Evolutionary conservation across 2,329 filamentous ascomycete species (phyloP).

Genomic region (Phialocephala subalpina): DNA sequence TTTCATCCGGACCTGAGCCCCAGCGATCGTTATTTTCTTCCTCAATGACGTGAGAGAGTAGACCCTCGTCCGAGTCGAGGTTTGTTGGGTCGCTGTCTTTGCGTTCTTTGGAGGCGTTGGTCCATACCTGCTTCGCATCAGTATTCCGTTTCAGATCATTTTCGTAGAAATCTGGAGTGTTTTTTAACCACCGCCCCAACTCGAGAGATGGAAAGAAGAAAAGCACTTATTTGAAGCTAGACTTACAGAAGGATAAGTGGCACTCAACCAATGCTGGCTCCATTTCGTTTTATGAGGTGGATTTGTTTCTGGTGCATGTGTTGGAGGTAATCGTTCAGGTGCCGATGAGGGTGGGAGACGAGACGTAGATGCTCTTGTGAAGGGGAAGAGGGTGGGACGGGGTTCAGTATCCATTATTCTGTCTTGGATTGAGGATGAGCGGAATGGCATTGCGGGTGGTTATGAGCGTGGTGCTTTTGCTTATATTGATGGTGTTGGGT

Average conservation of each 20-base stretch:
- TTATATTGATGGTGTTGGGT: not conserved
- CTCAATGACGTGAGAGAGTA: not conserved
- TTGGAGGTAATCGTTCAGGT: not conserved
- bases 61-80: not conserved
- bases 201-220: no score
- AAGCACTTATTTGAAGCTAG: no score
- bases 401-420: conserved; percentile 23
- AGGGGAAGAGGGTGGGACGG: conserved; percentile 6
- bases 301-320: not conserved
- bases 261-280: not conserved
- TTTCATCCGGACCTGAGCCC: not conserved
- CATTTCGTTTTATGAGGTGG: not conserved
- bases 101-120: not conserved
- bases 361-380: not conserved
- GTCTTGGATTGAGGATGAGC: conserved; percentile 31
- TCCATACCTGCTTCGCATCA: no score
- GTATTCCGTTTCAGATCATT: no score
- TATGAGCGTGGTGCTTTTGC: not conserved
- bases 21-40: not conserved
- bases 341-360: not conserved
- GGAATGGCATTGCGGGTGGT: conserved; percentile 31
- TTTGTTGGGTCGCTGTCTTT: not conserved
- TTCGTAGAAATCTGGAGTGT: no score
- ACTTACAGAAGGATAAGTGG: not conserved
- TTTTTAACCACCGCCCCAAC: no score